A percentile compares a stretch with the other conserved stretches of the same genome.
phyloP scores from a whole-genome alignment of 352 stramenopile genomes.

The Globisporangium irregulare region DNA sequence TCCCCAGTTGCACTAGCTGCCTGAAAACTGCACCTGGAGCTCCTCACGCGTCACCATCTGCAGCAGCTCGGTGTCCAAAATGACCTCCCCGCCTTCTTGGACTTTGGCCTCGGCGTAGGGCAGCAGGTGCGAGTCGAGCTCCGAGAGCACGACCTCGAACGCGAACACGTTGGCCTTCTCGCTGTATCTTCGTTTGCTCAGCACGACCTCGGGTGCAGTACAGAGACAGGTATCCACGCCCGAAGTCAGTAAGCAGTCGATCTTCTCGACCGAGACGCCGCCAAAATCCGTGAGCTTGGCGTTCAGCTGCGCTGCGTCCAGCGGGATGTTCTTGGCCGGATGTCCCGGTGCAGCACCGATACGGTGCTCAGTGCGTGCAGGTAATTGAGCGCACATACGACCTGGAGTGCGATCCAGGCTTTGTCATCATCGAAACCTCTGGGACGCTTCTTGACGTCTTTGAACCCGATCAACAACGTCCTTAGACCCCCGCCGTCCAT shows the following conservation, averaged over 20 bases:
- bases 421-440: conserved; percentile 49
- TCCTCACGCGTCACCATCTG: conserved; percentile 32
- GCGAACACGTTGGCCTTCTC: conserved; percentile 48
- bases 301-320: conserved; percentile 23
- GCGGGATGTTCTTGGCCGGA: conserved; percentile 51
- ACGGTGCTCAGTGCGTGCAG: conserved; percentile 37
- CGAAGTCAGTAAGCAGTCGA: conserved; percentile 40
- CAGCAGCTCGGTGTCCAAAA: conserved; percentile 33
- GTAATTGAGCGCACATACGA: conserved; percentile 39
- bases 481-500: conserved; percentile 45
- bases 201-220: conserved; percentile 57
- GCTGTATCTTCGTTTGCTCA: conserved; percentile 37
- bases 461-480: conserved; percentile 24
- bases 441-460: conserved; percentile 22
- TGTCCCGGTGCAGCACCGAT: conserved; percentile 41
- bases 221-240: conserved; percentile 48
- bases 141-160: conserved; percentile 45
- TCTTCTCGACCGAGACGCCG: conserved; percentile 33
- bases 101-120: conserved; percentile 25
- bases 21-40: conserved; percentile 40
- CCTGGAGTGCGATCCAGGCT: conserved; percentile 39
- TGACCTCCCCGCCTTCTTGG: neutral
- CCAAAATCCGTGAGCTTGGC: conserved; percentile 66
- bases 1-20: conserved; percentile 22
- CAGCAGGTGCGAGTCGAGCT: conserved; percentile 45